A percentile compares a stretch with the other conserved stretches of the same genome.
These are phyloP conservation scores for Calcarisporium arbuscula DNA, from an alignment of 2,329 filamentous ascomycete genomes.

Conservation along the genomic window DNA sequence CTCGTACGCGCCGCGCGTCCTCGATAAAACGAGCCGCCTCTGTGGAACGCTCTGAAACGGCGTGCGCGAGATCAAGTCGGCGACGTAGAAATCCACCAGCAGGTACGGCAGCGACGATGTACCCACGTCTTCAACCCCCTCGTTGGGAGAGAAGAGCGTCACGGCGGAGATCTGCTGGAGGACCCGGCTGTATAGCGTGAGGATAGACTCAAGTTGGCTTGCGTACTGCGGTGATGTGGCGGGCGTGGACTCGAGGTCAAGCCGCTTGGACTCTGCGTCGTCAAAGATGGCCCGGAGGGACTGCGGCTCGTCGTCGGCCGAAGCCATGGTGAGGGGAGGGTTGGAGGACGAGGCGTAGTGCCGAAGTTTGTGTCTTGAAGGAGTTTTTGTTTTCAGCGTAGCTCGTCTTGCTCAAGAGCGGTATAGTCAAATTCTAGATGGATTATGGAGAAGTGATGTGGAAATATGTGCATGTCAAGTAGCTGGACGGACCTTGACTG, in stretches of 20 bases:
- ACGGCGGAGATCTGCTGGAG: conserved; percentile 61
- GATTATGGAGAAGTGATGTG: too few relatives aligned
- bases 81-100: conserved; percentile 68
- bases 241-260: conserved; percentile 54
- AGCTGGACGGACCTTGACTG: too few relatives aligned
- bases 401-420: neutral
- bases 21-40: conserved; percentile 55
- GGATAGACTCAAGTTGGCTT: conserved; percentile 58
- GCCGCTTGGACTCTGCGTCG: conserved; percentile 45
- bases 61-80: conserved; percentile 69
- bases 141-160: conserved; percentile 85
- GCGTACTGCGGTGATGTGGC: conserved; percentile 60
- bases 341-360: too few relatives aligned
- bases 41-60: conserved; percentile 46
- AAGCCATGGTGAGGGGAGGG: conserved; percentile 3
- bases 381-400: too few relatives aligned
- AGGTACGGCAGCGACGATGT: conserved; percentile 85
- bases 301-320: conserved; percentile 37
- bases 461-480: too few relatives aligned
- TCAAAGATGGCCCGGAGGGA: conserved; percentile 45
- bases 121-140: conserved; percentile 77
- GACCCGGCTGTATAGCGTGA: conserved; percentile 68
- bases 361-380: too few relatives aligned
- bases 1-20: conserved; percentile 67
- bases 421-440: conserved; percentile 2